phyloP scores from a whole-genome alignment of 23 red algal genomes.

The Porphyridium purpureum region DNA sequence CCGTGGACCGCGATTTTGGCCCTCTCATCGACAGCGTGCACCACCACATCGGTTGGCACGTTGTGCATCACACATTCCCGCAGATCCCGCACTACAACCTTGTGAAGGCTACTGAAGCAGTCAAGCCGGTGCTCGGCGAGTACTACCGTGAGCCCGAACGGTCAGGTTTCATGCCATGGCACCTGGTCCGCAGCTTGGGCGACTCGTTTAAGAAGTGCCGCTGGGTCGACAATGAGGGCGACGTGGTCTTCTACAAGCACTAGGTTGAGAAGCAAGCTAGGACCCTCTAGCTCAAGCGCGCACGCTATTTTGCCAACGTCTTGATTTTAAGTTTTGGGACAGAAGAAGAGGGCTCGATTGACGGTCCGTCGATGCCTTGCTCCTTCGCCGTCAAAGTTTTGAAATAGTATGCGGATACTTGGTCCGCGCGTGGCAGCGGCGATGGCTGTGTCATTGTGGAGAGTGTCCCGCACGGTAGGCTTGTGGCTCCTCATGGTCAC shows the following conservation, averaged over 20 bases:
- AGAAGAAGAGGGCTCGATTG: neutral
- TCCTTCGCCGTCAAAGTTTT: too few relatives aligned
- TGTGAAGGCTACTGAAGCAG: slow-evolving; percentile 23
- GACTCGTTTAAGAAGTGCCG: neutral
- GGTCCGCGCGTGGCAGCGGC: neutral
- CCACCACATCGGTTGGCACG: slow-evolving; percentile 63
- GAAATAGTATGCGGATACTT: neutral
- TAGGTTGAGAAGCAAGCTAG: too few relatives aligned
- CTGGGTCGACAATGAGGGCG: neutral
- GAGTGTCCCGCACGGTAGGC: neutral
- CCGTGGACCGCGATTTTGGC: slow-evolving; percentile 68
- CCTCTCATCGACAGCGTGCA: slow-evolving; percentile 10
- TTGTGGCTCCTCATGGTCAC: neutral
- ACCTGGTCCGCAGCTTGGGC: neutral
- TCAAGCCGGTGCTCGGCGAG: slow-evolving; percentile 41
- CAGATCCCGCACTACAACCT: slow-evolving; percentile 69
- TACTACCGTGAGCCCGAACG: neutral
- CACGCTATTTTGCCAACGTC: neutral
- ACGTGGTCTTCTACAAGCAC: neutral
- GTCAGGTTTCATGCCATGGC: neutral
- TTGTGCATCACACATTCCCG: slow-evolving; percentile 66
- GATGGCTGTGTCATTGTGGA: neutral
- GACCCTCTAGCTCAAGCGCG: neutral
- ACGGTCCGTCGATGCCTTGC: neutral
- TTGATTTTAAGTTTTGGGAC: neutral